Percentiles rank a stretch among this genome's conserved stretches.
Conservation (phyloP, 164 flowering plant species). For the Berberis vulgaris region DNA sequence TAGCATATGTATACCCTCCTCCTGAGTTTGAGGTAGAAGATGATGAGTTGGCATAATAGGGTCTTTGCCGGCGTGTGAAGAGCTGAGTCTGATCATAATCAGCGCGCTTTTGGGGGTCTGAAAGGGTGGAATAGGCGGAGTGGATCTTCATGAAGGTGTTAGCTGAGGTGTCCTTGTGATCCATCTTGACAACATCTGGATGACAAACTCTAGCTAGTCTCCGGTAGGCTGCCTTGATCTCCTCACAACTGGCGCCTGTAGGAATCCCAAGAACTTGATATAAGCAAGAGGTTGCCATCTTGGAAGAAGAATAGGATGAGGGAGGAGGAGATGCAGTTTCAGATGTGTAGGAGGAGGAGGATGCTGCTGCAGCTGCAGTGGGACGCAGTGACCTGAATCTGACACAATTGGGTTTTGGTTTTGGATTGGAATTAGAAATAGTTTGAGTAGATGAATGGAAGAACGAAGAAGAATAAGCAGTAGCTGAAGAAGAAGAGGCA, state of each 20-base stretch:
- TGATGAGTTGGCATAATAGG: neutral
- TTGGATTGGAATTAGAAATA: no score
- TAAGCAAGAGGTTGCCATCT: slow-evolving; percentile 24
- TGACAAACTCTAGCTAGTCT: slow-evolving; percentile 49
- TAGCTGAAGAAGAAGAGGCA: no score
- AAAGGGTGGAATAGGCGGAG: slow-evolving; percentile 32
- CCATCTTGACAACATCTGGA: slow-evolving; percentile 44
- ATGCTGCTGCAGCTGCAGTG: no score
- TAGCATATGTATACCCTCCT: no score
- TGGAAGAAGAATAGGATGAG: no score
- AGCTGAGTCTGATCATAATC: slow-evolving; percentile 23
- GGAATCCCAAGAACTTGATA: slow-evolving; percentile 63
- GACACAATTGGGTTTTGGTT: no score
- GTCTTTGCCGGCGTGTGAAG: neutral
- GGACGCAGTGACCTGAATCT: no score
- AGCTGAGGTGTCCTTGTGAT: slow-evolving; percentile 17
- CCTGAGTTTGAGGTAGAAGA: neutral
- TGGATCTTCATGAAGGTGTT: slow-evolving; percentile 26
- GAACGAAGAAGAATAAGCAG: no score
- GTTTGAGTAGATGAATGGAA: no score
- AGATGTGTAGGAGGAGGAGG: no score
- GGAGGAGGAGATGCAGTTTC: no score
- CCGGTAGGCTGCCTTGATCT: slow-evolving; percentile 66
- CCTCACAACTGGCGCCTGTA: slow-evolving; percentile 42
- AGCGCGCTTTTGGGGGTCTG: slow-evolving; percentile 29